Evolutionary conservation across 2,329 filamentous ascomycete species (phyloP).

Genomic region (Thyridium curvatum): DNA sequence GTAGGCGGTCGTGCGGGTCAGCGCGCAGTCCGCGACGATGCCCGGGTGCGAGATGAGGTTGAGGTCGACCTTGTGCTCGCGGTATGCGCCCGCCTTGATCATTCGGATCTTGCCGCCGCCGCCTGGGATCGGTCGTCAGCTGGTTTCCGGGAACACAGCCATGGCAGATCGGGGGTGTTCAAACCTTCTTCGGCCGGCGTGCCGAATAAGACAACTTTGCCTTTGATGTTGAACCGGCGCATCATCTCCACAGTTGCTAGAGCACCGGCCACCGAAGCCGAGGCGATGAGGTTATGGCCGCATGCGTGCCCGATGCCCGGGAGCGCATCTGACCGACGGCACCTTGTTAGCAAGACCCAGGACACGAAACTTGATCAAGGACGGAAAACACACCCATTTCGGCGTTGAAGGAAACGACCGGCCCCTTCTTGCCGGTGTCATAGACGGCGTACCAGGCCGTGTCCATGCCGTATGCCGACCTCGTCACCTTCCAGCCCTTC

Average conservation of each 20-base stretch:
- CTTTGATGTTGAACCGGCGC: constrained; percentile 30
- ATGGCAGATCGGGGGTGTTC: background rate
- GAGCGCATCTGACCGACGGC: constrained; percentile 32
- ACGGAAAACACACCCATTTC: constrained; percentile 31
- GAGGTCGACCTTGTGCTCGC: constrained; percentile 27
- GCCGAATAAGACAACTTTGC: constrained; percentile 40
- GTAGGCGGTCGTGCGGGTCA: constrained; percentile 47
- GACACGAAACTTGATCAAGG: background rate
- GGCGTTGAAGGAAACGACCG: constrained; percentile 38
- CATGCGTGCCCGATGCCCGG: constrained; percentile 46
- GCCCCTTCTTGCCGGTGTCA: constrained; percentile 36
- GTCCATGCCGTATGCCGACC: constrained; percentile 41
- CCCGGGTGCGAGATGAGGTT: constrained; percentile 35
- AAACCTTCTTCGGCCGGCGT: constrained; percentile 47
- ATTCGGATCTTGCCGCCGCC: constrained; percentile 44
- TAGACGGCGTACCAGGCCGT: constrained; percentile 48
- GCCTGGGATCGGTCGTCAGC: constrained; percentile 13
- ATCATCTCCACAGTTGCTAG: constrained; percentile 40
- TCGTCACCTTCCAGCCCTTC: constrained; percentile 42
- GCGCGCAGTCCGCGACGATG: constrained; percentile 33
- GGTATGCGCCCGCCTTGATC: constrained; percentile 36
- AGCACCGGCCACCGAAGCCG: constrained; percentile 37
- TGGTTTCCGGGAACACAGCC: no score
- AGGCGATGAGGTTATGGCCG: constrained; percentile 49
- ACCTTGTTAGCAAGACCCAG: constrained; percentile 6